Evolutionary conservation across 495 filamentous ascomycete genomes (phyloP).

Genomic region (Annulohypoxylon bovei): DNA sequence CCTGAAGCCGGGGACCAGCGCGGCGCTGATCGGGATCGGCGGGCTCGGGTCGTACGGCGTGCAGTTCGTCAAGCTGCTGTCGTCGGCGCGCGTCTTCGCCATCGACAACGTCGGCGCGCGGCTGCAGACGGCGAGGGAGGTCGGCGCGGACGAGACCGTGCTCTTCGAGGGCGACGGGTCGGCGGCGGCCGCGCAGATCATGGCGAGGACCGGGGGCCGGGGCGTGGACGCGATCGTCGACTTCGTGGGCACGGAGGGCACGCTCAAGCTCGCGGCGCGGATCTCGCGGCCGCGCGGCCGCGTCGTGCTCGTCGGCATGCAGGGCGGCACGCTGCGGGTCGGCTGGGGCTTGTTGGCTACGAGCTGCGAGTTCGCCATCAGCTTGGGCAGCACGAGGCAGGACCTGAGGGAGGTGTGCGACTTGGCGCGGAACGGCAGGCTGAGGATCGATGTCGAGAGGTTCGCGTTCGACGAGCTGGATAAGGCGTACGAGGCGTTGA

Average conservation of each 20-base stretch:
- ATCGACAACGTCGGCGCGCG: conserved; percentile 10
- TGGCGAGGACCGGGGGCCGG: conserved; percentile 58
- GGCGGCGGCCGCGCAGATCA: neutral
- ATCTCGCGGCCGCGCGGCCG: conserved; percentile 19
- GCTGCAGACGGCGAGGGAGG: conserved; percentile 8
- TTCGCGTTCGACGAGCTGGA: conserved; percentile 14
- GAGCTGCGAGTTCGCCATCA: conserved; percentile 28
- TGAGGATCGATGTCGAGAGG: conserved; percentile 19
- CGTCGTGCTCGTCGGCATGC: conserved; percentile 27
- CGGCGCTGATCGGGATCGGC: conserved; percentile 19
- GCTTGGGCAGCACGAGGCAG: conserved; percentile 25
- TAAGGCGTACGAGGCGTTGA: conserved; percentile 20
- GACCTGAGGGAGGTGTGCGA: conserved; percentile 27
- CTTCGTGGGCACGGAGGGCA: conserved; percentile 70
- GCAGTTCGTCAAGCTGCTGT: conserved; percentile 22
- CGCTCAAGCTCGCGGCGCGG: conserved; percentile 15
- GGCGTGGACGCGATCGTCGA: conserved; percentile 94
- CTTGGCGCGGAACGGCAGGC: conserved; percentile 9
- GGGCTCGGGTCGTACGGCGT: conserved; percentile 22
- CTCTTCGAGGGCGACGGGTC: conserved; percentile 49
- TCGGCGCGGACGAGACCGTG: conserved; percentile 68
- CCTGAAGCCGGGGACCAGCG: conserved; percentile 25
- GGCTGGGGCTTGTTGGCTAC: conserved; percentile 23
- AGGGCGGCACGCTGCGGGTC: conserved; percentile 19
- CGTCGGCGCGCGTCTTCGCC: conserved; percentile 18